Evolutionary conservation across 164 flowering plant species (phyloP).

Genomic region (Buxus sempervirens): DNA sequence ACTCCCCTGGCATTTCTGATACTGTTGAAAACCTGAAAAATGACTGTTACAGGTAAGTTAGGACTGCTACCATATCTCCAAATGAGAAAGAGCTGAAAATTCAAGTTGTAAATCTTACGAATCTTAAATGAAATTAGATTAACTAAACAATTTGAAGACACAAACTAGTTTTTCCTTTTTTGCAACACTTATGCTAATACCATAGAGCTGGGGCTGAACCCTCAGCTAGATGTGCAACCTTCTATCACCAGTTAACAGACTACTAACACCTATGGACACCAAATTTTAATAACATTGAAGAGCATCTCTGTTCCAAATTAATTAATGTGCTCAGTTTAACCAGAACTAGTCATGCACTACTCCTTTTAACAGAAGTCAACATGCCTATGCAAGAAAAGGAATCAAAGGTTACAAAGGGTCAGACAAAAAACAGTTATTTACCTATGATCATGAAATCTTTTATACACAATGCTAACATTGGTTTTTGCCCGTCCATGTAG

Average conservation of each 20-base stretch:
- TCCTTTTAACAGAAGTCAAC: not conserved
- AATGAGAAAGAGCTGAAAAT: not conserved
- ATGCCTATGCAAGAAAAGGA: not conserved
- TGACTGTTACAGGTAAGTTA: slow-evolving; percentile 37
- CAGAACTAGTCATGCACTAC: not conserved
- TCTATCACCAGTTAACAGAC: too few species aligned
- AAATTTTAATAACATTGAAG: not conserved
- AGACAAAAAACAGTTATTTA: slow-evolving; percentile 9
- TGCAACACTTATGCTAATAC: too few species aligned
- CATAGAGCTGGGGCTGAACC: too few species aligned
- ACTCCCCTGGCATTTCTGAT: slow-evolving; percentile 24
- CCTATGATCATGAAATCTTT: slow-evolving; percentile 18
- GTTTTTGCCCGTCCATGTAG: not conserved
- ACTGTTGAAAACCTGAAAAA: slow-evolving; percentile 53
- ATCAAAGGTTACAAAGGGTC: not conserved
- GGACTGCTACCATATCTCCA: slow-evolving; percentile 11
- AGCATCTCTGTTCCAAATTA: not conserved
- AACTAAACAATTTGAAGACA: too few species aligned
- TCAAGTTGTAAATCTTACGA: not conserved
- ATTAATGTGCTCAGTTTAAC: not conserved
- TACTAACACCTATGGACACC: too few species aligned
- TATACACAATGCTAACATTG: slow-evolving; percentile 1
- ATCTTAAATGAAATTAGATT: not conserved
- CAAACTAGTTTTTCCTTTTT: too few species aligned
- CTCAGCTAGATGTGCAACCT: too few species aligned